These are phyloP conservation scores for Coleophoma crateriformis DNA, from an alignment of 2,329 filamentous ascomycete genomes.

Conservation along the genomic window DNA sequence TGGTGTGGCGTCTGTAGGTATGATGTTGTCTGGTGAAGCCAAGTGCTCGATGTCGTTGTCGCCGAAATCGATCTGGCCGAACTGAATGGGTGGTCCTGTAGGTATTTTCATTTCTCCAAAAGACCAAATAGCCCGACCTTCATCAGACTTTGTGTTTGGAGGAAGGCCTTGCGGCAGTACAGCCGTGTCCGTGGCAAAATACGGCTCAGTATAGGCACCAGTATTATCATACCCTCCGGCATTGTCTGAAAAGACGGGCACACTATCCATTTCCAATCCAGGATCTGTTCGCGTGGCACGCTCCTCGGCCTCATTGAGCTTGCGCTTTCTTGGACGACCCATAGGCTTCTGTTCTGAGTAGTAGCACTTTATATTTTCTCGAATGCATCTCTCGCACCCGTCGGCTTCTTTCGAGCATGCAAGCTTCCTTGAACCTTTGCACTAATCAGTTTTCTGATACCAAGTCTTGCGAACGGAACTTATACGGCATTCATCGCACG, in stretches of 20 bases:
- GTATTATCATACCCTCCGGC: conserved; percentile 6
- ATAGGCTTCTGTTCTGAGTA: conserved; percentile 63
- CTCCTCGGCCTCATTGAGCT: conserved; percentile 22
- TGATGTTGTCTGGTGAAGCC: not conserved
- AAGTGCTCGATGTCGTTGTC: conserved; percentile 7
- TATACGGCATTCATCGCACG: conserved; percentile 65
- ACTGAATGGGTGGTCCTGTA: conserved; percentile 9
- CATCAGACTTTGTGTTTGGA: conserved; percentile 1
- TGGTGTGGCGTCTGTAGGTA: not conserved
- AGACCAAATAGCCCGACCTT: conserved; percentile 11
- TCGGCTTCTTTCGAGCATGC: conserved; percentile 58
- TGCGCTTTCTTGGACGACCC: conserved; percentile 58
- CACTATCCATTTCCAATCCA: conserved; percentile 6
- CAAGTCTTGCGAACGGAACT: conserved; percentile 10
- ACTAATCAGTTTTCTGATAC: too few relatives aligned
- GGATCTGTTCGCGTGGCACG: conserved; percentile 1
- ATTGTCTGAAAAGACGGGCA: conserved; percentile 9
- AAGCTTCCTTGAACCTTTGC: conserved; percentile 53
- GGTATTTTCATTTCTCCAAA: conserved; percentile 14
- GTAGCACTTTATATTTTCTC: conserved; percentile 50
- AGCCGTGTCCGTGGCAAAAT: conserved; percentile 7
- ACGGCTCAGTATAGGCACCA: conserved; percentile 11
- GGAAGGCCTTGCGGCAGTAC: not conserved
- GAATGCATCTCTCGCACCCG: conserved; percentile 53
- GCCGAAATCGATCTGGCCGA: conserved; percentile 9